phyloP scores from a whole-genome alignment of 805 yeast genomes.

The Yarrowia sp. region DNA sequence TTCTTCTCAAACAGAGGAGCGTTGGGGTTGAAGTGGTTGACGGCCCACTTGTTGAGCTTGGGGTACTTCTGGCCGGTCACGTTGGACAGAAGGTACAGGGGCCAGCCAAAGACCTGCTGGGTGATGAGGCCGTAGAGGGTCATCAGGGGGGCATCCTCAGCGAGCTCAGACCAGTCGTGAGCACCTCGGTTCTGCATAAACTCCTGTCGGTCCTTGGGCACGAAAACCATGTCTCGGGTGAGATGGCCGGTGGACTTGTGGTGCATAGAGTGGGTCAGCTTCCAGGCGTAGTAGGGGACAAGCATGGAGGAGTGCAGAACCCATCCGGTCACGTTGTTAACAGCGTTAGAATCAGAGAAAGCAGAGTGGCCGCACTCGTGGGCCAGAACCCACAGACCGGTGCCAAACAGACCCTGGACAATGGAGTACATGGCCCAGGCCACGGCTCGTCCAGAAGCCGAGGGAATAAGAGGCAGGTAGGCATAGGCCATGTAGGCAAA shows the following conservation, averaged over 20 bases:
- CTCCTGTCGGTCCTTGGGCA: slow-evolving; percentile 64
- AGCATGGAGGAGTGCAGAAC: slow-evolving; percentile 69
- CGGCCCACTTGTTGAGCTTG: slow-evolving; percentile 46
- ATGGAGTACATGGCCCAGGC: slow-evolving; percentile 59
- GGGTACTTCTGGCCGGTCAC: slow-evolving; percentile 71
- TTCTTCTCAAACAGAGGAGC: slow-evolving; percentile 71
- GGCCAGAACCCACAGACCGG: slow-evolving; percentile 82
- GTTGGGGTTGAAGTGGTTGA: slow-evolving; percentile 67
- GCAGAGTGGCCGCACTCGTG: slow-evolving; percentile 94
- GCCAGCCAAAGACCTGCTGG: slow-evolving; percentile 81
- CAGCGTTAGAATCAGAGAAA: slow-evolving; percentile 65
- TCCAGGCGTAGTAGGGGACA: slow-evolving; percentile 89
- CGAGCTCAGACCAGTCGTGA: slow-evolving; percentile 45
- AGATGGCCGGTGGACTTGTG: slow-evolving; percentile 87
- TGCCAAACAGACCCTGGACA: slow-evolving; percentile 61
- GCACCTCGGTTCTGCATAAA: slow-evolving; percentile 44
- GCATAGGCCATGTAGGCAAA: slow-evolving; percentile 54
- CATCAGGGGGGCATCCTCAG: slow-evolving; percentile 71
- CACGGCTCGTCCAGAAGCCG: slow-evolving; percentile 45
- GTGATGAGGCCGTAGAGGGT: slow-evolving; percentile 53
- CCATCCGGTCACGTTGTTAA: slow-evolving; percentile 83
- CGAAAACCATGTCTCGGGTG: slow-evolving; percentile 79
- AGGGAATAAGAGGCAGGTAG: slow-evolving; percentile 51
- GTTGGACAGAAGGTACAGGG: slow-evolving; percentile 59
- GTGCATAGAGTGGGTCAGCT: slow-evolving; percentile 77